Base-by-base conservation (phyloP, 1,284 basidiomycete genomes). In the Polyporus tsugae region DNA sequence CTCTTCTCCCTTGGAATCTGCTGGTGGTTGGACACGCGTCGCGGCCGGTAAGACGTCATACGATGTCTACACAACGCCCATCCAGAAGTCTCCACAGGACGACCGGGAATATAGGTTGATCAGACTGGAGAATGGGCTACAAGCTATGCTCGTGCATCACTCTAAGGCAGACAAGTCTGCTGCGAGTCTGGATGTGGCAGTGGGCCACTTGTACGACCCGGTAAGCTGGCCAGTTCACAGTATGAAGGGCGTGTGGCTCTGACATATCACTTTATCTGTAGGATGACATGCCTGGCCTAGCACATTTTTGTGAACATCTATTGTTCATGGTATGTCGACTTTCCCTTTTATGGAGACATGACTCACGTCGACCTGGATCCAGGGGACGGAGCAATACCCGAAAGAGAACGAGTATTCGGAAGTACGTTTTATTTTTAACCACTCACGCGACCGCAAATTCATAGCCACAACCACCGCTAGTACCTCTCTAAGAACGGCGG, bases 291-390 rank as follows among this genome's bases (percentile, higher is more conserved):
- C 93, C 93, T 19, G 95, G 96, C 53, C 85, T 96, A 57, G 95
- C 95, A 65, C 95, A 96, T 80, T 96, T 95, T 76, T 95, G 97
- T 82, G 97, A 99, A 80, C 97, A 99, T 80, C 80, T 99, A 65
- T 84, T 98, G 73, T 99, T 99, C 82, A 94, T 99, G 94, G 95
- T 95, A 33, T 22, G 62, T 49, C 13, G 0, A 41, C 3, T 49
- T n/a, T 42, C n/a, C 58, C 38, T 5, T 22, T 11, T 41, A 22
- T 52, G 22, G 7, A 38, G 19, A 29, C 35, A 41, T 36, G 4
- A 36, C 55, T 59, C 39, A 66, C 36, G 55, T 22, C 10, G 19
- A 49, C 22, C 10, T 10, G 65, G 60, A 71, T 74, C 49, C 72
- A 95, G 93, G 93, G 93, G 22, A 92, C 90, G 6, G 88, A 90